Base-by-base conservation (phyloP, 2,329 filamentous ascomycete genomes). In the Botrytis elliptica region DNA sequence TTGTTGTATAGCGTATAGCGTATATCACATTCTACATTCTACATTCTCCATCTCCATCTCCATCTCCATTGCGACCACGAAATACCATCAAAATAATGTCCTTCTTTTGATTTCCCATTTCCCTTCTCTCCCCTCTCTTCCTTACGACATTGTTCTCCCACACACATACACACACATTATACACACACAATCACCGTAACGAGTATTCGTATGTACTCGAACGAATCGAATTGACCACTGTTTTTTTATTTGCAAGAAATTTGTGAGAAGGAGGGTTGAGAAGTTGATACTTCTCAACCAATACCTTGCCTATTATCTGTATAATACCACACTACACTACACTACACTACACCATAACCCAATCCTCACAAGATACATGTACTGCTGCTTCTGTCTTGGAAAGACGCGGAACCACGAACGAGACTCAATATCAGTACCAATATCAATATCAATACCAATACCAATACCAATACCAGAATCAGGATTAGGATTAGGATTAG, bases 51-150 rank as follows among this genome's bases (percentile, higher is more conserved):
- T 29, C 10, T 29, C 29, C 29, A 29, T 46, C 29, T 52, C 38
- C 14, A 66, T 52, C 22, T 67, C n/a, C 46, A 52, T 67, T 46
- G 33, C 46, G 44, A 40, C 64, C 20, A 52, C 44, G 36, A 20
- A 40, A 38, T 38, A 40, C 33, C 7, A 40, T 52, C 44, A 38
- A 67, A 40, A 67, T 52, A 20, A 67, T 67, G 64, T 18, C 64
- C 46, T 67, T 66, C 64, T 66, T 67, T 67, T 67, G 46, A 67
- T 67, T 40, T 52, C 25, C 33, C 12, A 10, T 9, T 38, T 46
- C 62, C 42, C 25, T 22, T 38, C 33, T 38, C 33, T 44, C 20
- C 29, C n/a, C 38, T n/a, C 38, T 10, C 16, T 55, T 22, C 29
- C n/a, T 22, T 49, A 7, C 64, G 64, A 12, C 44, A 49, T 66